Conservation (phyloP, 2,329 filamentous ascomycete genomes). For the Geosmithia putterillii region DNA sequence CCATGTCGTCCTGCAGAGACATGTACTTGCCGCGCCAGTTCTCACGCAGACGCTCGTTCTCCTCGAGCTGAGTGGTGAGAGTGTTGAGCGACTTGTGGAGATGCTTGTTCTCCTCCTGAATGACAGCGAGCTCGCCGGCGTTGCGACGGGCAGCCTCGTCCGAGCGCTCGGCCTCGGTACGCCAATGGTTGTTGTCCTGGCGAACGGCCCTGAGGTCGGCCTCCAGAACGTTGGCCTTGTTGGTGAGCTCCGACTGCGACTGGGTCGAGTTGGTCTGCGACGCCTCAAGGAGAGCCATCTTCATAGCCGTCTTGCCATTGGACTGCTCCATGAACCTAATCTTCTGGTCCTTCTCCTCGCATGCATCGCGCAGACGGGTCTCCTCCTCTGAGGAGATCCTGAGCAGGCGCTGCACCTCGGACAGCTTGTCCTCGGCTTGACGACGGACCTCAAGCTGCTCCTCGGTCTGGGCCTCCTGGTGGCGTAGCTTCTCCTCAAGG, state of each 20-base stretch:
- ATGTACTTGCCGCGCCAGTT: slow-evolving; percentile 76
- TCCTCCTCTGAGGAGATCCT: slow-evolving; percentile 63
- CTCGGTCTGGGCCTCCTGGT: slow-evolving; percentile 51
- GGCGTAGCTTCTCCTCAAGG: slow-evolving; percentile 54
- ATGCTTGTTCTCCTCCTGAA: slow-evolving; percentile 53
- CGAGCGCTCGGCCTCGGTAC: slow-evolving; percentile 46
- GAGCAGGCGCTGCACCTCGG: slow-evolving; percentile 59
- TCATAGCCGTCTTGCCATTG: slow-evolving; percentile 43
- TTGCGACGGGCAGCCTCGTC: slow-evolving; percentile 37
- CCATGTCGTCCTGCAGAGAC: slow-evolving; percentile 79
- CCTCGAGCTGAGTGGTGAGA: slow-evolving; percentile 67
- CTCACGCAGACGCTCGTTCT: slow-evolving; percentile 75
- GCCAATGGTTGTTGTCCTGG: slow-evolving; percentile 48
- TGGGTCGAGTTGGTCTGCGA: slow-evolving; percentile 47
- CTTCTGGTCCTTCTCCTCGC: slow-evolving; percentile 59
- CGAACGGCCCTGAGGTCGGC: slow-evolving; percentile 40
- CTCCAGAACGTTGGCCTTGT: slow-evolving; percentile 40
- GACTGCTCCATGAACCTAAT: slow-evolving; percentile 47
- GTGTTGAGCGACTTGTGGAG: slow-evolving; percentile 62
- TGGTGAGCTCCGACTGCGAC: slow-evolving; percentile 40
- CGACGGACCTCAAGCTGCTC: slow-evolving; percentile 51
- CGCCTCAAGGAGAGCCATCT: slow-evolving; percentile 54
- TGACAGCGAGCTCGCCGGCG: slow-evolving; percentile 33
- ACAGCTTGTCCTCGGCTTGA: slow-evolving; percentile 58
- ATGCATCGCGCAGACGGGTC: slow-evolving; percentile 49